phyloP scores from a whole-genome alignment of 2,329 filamentous ascomycete species.

The Simplicillium sp. region DNA sequence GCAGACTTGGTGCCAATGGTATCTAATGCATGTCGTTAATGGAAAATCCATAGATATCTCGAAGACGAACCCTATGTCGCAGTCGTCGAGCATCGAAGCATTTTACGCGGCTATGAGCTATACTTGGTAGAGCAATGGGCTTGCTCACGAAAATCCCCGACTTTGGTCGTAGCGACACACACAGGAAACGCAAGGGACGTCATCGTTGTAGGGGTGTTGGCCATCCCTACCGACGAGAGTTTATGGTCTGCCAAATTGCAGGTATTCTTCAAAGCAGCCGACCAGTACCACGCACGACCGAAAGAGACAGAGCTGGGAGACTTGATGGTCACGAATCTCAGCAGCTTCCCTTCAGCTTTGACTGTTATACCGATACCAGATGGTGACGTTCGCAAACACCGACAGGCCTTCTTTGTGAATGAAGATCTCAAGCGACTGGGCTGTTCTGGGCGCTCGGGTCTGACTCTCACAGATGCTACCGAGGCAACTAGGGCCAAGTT shows the following conservation, averaged over 20 bases:
- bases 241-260: slow-evolving; percentile 72
- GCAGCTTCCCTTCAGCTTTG: slow-evolving; percentile 81
- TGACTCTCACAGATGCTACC: slow-evolving; percentile 70
- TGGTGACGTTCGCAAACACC: slow-evolving; percentile 72
- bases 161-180: slow-evolving; percentile 85
- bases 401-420: slow-evolving; percentile 83
- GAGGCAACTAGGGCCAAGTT: slow-evolving; percentile 85
- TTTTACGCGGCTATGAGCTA: slow-evolving; percentile 76
- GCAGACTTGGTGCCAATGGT: background rate
- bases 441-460: slow-evolving; percentile 80
- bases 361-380: slow-evolving; percentile 87
- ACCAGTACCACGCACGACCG: slow-evolving; percentile 74
- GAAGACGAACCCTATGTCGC: slow-evolving; percentile 73
- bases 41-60: slow-evolving; percentile 48
- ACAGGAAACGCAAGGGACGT: slow-evolving; percentile 76
- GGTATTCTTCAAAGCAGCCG: slow-evolving; percentile 78
- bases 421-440: slow-evolving; percentile 87
- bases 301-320: slow-evolving; percentile 76
- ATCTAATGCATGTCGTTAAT: background rate
- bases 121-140: slow-evolving; percentile 98
- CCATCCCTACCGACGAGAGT: slow-evolving; percentile 69
- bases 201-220: slow-evolving; percentile 71
- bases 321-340: slow-evolving; percentile 89
- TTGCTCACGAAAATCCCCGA: slow-evolving; percentile 82
- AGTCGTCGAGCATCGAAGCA: slow-evolving; percentile 61